phyloP scores from a whole-genome alignment of 352 stramenopile genomes.

The Elongisporangium undulatum region DNA sequence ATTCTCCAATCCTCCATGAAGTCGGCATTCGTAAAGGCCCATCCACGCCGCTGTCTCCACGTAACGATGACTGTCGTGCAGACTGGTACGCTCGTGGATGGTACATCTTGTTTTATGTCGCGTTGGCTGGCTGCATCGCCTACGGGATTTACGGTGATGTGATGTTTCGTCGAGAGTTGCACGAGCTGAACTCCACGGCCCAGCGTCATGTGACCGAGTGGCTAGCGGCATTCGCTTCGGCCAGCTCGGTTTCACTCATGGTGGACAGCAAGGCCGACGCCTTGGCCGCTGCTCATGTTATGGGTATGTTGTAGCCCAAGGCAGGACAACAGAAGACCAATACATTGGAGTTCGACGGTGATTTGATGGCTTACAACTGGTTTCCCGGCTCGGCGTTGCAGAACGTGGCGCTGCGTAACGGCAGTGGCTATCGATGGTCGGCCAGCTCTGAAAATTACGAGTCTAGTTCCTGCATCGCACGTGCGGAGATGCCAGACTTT shows the following conservation, averaged over 20 bases:
- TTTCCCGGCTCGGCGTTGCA: neutral
- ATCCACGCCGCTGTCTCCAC: neutral
- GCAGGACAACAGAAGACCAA: neutral
- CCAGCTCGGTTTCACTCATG: neutral
- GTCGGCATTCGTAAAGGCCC: neutral
- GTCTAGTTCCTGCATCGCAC: neutral
- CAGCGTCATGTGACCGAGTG: neutral
- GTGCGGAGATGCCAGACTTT: neutral
- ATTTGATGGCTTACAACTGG: neutral
- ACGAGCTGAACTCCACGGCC: neutral
- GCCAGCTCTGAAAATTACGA: neutral
- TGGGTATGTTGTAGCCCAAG: neutral
- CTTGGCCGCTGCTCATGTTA: neutral
- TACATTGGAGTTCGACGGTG: neutral
- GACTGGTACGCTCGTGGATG: neutral
- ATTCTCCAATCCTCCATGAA: neutral
- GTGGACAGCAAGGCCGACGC: neutral
- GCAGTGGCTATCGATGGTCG: slow-evolving; percentile 19
- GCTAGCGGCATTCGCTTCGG: neutral
- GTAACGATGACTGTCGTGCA: neutral
- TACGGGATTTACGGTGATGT: neutral
- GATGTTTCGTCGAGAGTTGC: neutral
- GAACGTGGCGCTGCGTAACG: slow-evolving; percentile 12
- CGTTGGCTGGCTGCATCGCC: neutral
- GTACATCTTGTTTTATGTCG: neutral